These are phyloP conservation scores for Aphanoascus verrucosus DNA, from an alignment of 2,329 filamentous ascomycete genomes.

Conservation along the genomic window DNA sequence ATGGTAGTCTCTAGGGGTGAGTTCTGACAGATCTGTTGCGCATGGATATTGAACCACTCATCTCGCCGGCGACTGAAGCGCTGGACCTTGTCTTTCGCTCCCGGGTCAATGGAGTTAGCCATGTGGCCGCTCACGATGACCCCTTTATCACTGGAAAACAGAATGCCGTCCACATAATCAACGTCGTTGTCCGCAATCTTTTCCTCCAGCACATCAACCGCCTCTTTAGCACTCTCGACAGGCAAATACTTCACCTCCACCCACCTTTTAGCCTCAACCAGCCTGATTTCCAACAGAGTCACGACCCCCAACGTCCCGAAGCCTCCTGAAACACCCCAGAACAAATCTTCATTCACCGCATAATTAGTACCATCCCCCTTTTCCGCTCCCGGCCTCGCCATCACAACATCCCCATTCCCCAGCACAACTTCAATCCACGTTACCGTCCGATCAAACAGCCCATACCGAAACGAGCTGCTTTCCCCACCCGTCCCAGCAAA, in stretches of 20 bases:
- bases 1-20: conserved; percentile 15
- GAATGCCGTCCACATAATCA: conserved; percentile 62
- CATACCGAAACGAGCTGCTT: conserved; percentile 55
- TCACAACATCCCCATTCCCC: conserved; percentile 46
- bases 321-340: conserved; percentile 48
- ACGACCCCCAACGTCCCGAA: conserved; percentile 52
- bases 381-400: conserved; percentile 41
- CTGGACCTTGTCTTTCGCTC: conserved; percentile 23
- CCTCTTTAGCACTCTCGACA: conserved; percentile 40
- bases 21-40: conserved; percentile 30
- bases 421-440: conserved; percentile 54
- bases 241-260: conserved; percentile 55
- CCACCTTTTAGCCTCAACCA: conserved; percentile 44
- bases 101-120: conserved; percentile 33
- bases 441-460: conserved; percentile 55
- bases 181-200: conserved; percentile 31
- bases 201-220: conserved; percentile 40
- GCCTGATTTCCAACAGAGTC: conserved; percentile 50
- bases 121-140: conserved; percentile 51
- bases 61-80: conserved; percentile 50
- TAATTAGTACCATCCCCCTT: neutral
- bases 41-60: conserved; percentile 66
- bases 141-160: conserved; percentile 44
- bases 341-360: conserved; percentile 28
- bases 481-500: conserved; percentile 58